A percentile compares a stretch with the other conserved stretches of the same genome.
phyloP scores from a whole-genome alignment of 805 yeast species.

The Wickerhamiella azyma region DNA sequence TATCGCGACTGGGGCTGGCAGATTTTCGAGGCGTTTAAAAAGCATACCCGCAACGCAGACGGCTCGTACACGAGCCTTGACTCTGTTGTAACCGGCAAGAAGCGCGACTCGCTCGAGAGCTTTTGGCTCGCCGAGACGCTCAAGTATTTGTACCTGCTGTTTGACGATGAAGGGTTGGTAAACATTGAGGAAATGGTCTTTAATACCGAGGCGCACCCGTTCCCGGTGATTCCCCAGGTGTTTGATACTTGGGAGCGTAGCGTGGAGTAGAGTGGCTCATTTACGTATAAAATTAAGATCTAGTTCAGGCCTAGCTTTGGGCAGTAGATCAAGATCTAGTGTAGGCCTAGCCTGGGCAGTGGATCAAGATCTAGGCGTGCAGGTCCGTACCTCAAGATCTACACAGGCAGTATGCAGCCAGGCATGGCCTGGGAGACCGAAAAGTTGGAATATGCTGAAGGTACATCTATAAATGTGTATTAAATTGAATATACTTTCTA shows the following conservation, averaged over 20 bases:
- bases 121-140: slow-evolving; percentile 49
- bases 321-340: no score
- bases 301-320: no score
- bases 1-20: slow-evolving; percentile 46
- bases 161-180: slow-evolving; percentile 30
- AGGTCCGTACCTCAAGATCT: no score
- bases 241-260: slow-evolving; percentile 3
- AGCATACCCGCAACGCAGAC: slow-evolving; percentile 17
- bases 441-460: no score
- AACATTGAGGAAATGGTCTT: slow-evolving; percentile 42
- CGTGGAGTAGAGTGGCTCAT: no score
- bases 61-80: slow-evolving; percentile 28
- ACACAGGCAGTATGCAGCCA: no score
- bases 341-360: no score
- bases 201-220: slow-evolving; percentile 53
- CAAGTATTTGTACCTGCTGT: slow-evolving; percentile 40
- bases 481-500: no score
- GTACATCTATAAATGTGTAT: no score
- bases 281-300: no score
- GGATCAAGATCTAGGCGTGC: no score
- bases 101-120: slow-evolving; percentile 32
- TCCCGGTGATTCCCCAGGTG: slow-evolving; percentile 18
- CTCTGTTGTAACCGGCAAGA: slow-evolving; percentile 28
- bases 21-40: slow-evolving; percentile 30
- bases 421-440: no score